Conservation (phyloP, 441 rosid genomes). For the Kokia cookei region DNA sequence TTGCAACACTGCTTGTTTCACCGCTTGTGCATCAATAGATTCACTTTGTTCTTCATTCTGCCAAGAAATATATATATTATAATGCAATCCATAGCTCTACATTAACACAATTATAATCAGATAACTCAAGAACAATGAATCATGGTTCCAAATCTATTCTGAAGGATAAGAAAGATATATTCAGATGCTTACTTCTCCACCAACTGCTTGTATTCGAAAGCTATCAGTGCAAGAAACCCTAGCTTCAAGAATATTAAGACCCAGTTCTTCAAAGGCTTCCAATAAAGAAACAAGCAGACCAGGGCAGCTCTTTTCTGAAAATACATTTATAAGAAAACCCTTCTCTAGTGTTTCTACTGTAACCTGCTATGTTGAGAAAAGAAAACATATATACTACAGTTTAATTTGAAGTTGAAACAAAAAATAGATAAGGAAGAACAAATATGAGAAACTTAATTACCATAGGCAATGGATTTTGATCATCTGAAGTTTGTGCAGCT, state of each 20-base stretch:
- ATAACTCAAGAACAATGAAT: not conserved
- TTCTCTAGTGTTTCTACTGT: constrained; percentile 73
- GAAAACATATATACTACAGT: not conserved
- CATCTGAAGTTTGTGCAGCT: constrained; percentile 37
- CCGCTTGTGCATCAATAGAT: constrained; percentile 48
- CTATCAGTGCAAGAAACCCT: constrained; percentile 80
- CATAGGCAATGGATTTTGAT: constrained; percentile 43
- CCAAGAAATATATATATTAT: not conserved
- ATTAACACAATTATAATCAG: not conserved
- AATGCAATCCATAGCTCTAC: not conserved
- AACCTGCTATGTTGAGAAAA: constrained; percentile 35
- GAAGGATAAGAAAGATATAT: not conserved
- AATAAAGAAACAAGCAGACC: constrained; percentile 77
- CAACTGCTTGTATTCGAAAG: constrained; percentile 65
- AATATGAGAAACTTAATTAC: constrained; percentile 20
- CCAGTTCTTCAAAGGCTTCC: constrained; percentile 80
- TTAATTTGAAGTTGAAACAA: not conserved
- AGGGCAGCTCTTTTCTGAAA: constrained; percentile 48
- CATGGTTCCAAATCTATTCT: not conserved
- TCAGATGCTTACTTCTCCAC: constrained; percentile 51
- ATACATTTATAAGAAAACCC: constrained; percentile 65
- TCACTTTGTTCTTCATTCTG: constrained; percentile 39
- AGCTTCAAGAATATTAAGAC: constrained; percentile 80
- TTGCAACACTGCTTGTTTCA: constrained; percentile 59
- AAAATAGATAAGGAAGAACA: not conserved